Evolutionary conservation across 176 grass and related monocot species (phyloP).

Genomic region (Dactylis glomerata): DNA sequence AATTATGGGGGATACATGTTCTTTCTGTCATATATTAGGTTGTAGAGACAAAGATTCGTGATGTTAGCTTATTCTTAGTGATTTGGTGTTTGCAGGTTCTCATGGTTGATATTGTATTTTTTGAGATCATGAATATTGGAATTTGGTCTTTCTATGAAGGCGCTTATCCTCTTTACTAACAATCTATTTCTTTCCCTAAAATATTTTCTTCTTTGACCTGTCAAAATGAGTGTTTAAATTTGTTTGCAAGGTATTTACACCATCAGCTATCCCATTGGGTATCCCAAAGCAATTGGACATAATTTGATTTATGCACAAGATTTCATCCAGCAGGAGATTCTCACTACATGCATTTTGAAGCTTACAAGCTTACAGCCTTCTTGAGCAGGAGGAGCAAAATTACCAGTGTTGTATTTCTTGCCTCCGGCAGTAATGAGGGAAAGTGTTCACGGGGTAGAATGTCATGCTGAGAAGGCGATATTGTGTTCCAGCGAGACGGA

Average conservation of each 20-base stretch:
- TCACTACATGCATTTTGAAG: no score
- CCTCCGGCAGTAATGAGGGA: no score
- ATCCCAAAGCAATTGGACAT: not conserved
- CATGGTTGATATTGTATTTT: not conserved
- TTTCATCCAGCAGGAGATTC: no score
- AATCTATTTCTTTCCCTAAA: not conserved
- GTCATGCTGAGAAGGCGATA: no score
- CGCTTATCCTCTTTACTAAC: not conserved
- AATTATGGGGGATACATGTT: not conserved
- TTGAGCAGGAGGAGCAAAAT: no score
- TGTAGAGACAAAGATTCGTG: not conserved
- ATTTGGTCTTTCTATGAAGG: not conserved
- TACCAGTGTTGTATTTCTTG: no score
- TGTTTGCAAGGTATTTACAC: not conserved
- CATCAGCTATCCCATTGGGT: not conserved
- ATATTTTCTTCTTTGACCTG: not conserved
- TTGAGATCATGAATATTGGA: not conserved
- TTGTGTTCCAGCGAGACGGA: no score
- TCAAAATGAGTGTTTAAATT: not conserved
- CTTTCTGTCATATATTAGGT: not conserved
- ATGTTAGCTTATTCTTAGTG: not conserved
- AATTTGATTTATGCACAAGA: no score
- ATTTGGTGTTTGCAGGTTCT: not conserved
- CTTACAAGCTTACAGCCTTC: no score
- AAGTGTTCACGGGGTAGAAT: no score